phyloP scores from a whole-genome alignment of 2,329 filamentous ascomycete species.

The Curvularia lunata region DNA sequence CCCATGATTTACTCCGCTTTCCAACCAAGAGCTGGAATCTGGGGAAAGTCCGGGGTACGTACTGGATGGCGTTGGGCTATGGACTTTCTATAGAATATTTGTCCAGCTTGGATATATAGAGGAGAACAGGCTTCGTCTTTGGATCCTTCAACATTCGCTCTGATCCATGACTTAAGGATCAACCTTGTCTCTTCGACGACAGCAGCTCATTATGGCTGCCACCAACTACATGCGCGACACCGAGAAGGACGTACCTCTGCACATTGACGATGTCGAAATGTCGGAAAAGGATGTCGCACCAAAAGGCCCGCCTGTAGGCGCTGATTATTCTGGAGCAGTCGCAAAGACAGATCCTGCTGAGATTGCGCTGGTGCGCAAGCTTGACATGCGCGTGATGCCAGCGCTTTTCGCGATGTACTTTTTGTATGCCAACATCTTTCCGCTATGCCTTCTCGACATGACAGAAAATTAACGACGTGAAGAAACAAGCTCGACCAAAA shows the following conservation, averaged over 20 bases:
- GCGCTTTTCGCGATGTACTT: constrained; percentile 50
- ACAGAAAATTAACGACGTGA: neutral
- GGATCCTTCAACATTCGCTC: neutral
- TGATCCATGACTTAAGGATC: neutral
- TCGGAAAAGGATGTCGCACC: neutral
- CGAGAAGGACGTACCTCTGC: constrained; percentile 27
- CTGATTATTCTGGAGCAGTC: constrained; percentile 33
- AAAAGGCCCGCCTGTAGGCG: constrained; percentile 1
- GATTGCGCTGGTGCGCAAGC: constrained; percentile 35
- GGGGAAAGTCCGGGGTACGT: constrained; percentile 34
- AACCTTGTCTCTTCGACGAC: neutral
- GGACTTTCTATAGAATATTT: constrained; percentile 30
- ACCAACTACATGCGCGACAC: constrained; percentile 5
- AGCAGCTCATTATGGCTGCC: constrained; percentile 16
- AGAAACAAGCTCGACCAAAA: constrained; percentile 59
- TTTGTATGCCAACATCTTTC: constrained; percentile 18
- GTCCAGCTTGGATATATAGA: constrained; percentile 28
- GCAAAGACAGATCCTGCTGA: constrained; percentile 34
- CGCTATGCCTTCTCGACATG: neutral
- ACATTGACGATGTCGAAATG: constrained; percentile 28
- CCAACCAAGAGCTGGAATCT: constrained; percentile 16
- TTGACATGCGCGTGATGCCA: constrained; percentile 36
- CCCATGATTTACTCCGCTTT: neutral
- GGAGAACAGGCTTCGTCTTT: constrained; percentile 8
- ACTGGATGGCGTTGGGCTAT: neutral